These are phyloP conservation scores for Plasmodium berghei DNA, from an alignment of 169 alveolate species.

Conservation along the genomic window DNA sequence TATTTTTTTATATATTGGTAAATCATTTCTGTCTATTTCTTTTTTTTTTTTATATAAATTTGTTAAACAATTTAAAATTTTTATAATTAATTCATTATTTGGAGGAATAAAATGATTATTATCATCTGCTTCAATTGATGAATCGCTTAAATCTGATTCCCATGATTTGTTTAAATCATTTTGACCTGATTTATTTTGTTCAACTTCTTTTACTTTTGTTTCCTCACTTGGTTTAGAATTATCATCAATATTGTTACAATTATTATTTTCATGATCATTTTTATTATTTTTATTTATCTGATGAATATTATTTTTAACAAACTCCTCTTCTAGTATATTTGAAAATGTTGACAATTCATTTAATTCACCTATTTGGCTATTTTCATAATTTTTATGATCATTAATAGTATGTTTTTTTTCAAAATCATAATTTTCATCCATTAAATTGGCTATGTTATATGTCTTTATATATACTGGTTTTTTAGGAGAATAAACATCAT, in stretches of 20 bases:
- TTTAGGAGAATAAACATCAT: slow-evolving; percentile 48
- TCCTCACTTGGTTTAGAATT: not conserved
- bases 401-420: not conserved
- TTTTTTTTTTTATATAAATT: slow-evolving; percentile 38
- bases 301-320: slow-evolving; percentile 36
- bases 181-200: not conserved
- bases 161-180: not conserved
- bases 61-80: slow-evolving; percentile 49
- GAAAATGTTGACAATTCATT: slow-evolving; percentile 4
- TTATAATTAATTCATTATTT: slow-evolving; percentile 43
- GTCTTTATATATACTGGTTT: slow-evolving; percentile 51
- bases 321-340: slow-evolving; percentile 51
- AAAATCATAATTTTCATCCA: slow-evolving; percentile 32
- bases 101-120: slow-evolving; percentile 43
- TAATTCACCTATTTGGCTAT: not conserved
- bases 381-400: not conserved
- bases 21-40: slow-evolving; percentile 16
- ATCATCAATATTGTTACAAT: not conserved
- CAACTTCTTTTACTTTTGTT: not conserved
- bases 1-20: slow-evolving; percentile 43
- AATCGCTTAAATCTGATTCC: not conserved
- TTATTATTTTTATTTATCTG: not conserved
- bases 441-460: slow-evolving; percentile 22
- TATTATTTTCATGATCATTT: not conserved
- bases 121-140: not conserved